phyloP scores from a whole-genome alignment of 2,329 filamentous ascomycete genomes.

The Alternaria ethzedia region DNA sequence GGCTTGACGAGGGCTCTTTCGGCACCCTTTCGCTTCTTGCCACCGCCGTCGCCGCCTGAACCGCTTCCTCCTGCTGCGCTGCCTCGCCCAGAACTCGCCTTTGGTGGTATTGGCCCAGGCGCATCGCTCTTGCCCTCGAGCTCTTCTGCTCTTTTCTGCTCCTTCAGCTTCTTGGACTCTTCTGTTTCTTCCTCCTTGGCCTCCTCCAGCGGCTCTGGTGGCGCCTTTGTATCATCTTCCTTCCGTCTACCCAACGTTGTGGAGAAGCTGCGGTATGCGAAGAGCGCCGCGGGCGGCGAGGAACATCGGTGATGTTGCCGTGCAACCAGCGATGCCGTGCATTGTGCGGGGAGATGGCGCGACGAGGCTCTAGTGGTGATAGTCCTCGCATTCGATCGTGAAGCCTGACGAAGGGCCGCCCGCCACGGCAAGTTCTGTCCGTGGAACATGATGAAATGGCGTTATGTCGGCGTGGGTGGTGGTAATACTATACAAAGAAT shows the following conservation, averaged over 20 bases:
- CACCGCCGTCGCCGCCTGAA: constrained; percentile 61
- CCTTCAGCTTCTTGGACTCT: constrained; percentile 50
- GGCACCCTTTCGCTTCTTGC: constrained; percentile 74
- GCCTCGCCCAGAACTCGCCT: constrained; percentile 63
- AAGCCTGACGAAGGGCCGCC: constrained; percentile 62
- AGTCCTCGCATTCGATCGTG: constrained; percentile 49
- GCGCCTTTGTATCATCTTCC: constrained; percentile 60
- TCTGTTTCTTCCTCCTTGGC: constrained; percentile 50
- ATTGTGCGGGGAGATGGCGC: constrained; percentile 39
- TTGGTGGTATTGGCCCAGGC: constrained; percentile 59
- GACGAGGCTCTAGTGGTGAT: constrained; percentile 34
- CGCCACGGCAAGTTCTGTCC: constrained; percentile 70
- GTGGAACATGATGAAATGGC: constrained; percentile 62
- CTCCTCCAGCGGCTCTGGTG: constrained; percentile 54
- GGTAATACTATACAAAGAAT: constrained; percentile 10
- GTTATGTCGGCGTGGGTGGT: constrained; percentile 10
- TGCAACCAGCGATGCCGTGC: constrained; percentile 33
- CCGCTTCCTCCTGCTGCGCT: constrained; percentile 63
- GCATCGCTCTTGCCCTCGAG: constrained; percentile 55
- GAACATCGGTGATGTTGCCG: constrained; percentile 29
- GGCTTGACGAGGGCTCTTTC: constrained; percentile 85
- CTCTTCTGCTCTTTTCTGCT: constrained; percentile 51
- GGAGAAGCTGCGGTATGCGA: constrained; percentile 47
- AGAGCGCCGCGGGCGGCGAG: constrained; percentile 41
- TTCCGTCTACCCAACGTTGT: constrained; percentile 58